Evolutionary conservation across 192 early-diverging fungal genomes (phyloP).

Genomic region (Radiomyces spectabilis): DNA sequence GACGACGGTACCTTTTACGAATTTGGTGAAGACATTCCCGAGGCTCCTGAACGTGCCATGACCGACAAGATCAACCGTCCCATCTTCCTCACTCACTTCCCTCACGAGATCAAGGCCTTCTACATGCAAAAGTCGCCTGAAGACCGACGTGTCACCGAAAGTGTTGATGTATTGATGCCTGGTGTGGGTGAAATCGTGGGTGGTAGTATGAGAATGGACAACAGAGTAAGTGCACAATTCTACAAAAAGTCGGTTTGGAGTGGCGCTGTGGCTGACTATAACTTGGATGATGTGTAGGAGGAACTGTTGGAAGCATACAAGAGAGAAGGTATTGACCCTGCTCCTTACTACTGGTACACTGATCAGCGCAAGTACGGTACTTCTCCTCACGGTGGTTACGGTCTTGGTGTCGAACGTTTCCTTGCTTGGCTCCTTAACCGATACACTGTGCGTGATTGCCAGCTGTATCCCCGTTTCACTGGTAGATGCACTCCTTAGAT

Average conservation of each 20-base stretch:
- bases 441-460: conserved; percentile 82
- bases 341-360: conserved; percentile 98
- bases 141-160: conserved; percentile 85
- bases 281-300: too few species aligned
- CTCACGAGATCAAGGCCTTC: conserved; percentile 97
- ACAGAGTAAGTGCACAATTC: conserved; percentile 48
- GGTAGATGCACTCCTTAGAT: conserved; percentile 77
- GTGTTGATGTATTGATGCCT: conserved; percentile 97
- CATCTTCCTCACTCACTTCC: conserved; percentile 94
- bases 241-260: too few species aligned
- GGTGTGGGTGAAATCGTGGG: conserved; percentile 98
- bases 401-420: conserved; percentile 95
- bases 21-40: conserved; percentile 99
- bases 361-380: conserved; percentile 99
- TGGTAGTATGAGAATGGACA: conserved; percentile 94
- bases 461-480: conserved; percentile 89
- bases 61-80: conserved; percentile 96
- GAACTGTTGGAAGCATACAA: conserved; percentile 29
- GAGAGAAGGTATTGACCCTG: conserved; percentile 68
- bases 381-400: conserved; percentile 94
- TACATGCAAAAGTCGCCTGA: conserved; percentile 95
- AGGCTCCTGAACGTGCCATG: conserved; percentile 96
- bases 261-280: too few species aligned
- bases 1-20: conserved; percentile 85
- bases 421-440: conserved; percentile 94